A percentile compares a stretch with the other conserved stretches of the same genome.
These are phyloP conservation scores for Quercus agrifolia DNA, from an alignment of 306 rosid species.

Conservation along the genomic window DNA sequence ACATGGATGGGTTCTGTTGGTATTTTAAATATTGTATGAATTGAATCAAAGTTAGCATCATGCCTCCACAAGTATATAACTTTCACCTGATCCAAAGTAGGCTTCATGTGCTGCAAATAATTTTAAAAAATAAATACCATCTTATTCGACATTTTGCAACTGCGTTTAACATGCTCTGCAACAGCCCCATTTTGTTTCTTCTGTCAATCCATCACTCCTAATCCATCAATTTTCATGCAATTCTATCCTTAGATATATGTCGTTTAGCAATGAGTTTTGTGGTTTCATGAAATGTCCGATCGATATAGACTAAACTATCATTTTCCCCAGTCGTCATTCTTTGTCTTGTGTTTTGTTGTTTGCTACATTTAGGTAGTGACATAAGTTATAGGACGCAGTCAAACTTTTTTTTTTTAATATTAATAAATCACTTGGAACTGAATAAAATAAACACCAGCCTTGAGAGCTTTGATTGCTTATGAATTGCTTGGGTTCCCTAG, in stretches of 20 bases:
- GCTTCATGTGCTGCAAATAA: conserved; percentile 50
- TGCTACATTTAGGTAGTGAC: too few relatives aligned
- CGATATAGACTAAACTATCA: neutral
- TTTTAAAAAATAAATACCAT: neutral
- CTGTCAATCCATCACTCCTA: neutral
- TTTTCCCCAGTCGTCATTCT: neutral
- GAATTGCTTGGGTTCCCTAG: too few relatives aligned
- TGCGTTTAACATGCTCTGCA: conserved; percentile 9
- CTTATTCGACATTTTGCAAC: neutral
- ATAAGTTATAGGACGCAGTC: neutral
- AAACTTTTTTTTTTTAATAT: neutral
- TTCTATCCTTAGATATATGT: neutral
- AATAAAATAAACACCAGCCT: too few relatives aligned
- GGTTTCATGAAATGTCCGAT: neutral
- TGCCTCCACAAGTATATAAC: conserved; percentile 20
- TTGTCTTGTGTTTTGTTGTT: neutral
- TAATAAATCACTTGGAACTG: neutral
- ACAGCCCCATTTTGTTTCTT: conserved; percentile 17
- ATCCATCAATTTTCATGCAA: neutral
- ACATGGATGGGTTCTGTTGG: conserved; percentile 50
- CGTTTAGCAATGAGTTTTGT: neutral
- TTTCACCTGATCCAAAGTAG: conserved; percentile 28
- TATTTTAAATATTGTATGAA: conserved; percentile 17
- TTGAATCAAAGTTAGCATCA: conserved; percentile 28
- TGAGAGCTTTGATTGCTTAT: too few relatives aligned